Evolutionary conservation across 2,329 filamentous ascomycete genomes (phyloP), one percentile per base, ranked within the genome.

Genomic region (Diaporthe amygdali): DNA sequence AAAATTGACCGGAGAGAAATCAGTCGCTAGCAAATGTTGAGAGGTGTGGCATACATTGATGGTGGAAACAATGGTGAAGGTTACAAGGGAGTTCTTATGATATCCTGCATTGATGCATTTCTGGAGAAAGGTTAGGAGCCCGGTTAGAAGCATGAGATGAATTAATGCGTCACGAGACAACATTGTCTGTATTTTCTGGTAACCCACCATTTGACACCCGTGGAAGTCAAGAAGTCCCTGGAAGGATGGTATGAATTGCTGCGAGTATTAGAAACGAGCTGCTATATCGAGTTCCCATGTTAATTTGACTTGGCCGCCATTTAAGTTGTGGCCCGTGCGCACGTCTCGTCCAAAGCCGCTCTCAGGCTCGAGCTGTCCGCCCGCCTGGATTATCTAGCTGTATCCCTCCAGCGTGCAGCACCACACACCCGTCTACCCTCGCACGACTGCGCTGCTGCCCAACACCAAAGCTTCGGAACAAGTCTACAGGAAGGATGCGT

Each of bases 401-500:
- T 47, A 47, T 63, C n/a, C 59, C 27, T 37, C 41, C n/a, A 25
- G 41, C 12, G n/a, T 32, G 39, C 39, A 47, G 27, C 27, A 37
- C 20, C 47, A 22, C n/a, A 32, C 51, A 49, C 44, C 32, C 22
- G 3, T 27, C 54, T 37, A n/a, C 32, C 41, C 30, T 25, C 41
- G 1, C 5, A 30, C 49, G 22, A 41, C 15, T 37, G 52, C 39
- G 52, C 66, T 22, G 34, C 54, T 25, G 30, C 49, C 17, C 14
- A 54, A 27, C 37, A 37, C 8, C 27, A 37, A 30, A 44, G n/a
- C 34, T 47, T 25, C 27, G 14, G 15, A 30, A 17, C 46, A 20
- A 25, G 14, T 39, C 20, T 25, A 27, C 32, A 61, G 27, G 8
- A 70, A 71, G 9, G 66, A 78, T 71, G 75, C 75, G 59, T 47